These are phyloP conservation scores for Chrysanthemum makinoi DNA, from an alignment of 129 eudicot genomes.

Conservation along the genomic window DNA sequence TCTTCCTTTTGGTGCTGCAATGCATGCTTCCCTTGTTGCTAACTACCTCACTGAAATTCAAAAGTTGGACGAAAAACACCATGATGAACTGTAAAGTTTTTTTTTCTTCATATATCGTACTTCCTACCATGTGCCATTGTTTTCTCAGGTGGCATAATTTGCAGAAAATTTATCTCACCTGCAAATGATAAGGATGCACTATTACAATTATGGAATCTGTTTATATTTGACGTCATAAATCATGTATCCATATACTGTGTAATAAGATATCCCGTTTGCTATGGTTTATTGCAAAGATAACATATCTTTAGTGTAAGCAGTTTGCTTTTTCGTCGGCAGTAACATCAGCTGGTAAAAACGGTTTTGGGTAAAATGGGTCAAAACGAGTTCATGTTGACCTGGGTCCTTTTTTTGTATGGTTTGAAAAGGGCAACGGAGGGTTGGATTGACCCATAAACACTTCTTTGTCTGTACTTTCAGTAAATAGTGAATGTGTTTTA, in stretches of 20 bases:
- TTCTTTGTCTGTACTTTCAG: no score
- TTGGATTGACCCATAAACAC: no score
- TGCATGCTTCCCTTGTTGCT: constrained; percentile 80
- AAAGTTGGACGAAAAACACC: constrained; percentile 26
- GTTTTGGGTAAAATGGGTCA: no score
- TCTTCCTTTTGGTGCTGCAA: constrained; percentile 88
- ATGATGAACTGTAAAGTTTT: constrained; percentile 64
- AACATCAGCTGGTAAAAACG: no score
- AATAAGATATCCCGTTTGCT: neutral
- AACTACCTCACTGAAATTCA: constrained; percentile 51
- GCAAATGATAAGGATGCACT: constrained; percentile 24
- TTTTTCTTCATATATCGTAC: constrained; percentile 1
- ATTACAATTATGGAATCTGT: constrained; percentile 11
- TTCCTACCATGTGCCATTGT: neutral
- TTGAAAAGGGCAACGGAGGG: no score
- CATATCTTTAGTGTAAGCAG: constrained; percentile 34
- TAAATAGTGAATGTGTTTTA: no score
- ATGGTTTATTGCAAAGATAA: neutral
- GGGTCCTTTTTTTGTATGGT: no score
- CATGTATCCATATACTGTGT: neutral
- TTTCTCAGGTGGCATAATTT: constrained; percentile 12
- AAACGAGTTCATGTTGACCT: no score
- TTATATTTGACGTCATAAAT: constrained; percentile 11
- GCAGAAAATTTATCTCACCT: constrained; percentile 23
- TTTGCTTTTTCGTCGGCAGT: neutral